Conservation (phyloP, 2,329 filamentous ascomycete species). For the Colletotrichum trifolii region DNA sequence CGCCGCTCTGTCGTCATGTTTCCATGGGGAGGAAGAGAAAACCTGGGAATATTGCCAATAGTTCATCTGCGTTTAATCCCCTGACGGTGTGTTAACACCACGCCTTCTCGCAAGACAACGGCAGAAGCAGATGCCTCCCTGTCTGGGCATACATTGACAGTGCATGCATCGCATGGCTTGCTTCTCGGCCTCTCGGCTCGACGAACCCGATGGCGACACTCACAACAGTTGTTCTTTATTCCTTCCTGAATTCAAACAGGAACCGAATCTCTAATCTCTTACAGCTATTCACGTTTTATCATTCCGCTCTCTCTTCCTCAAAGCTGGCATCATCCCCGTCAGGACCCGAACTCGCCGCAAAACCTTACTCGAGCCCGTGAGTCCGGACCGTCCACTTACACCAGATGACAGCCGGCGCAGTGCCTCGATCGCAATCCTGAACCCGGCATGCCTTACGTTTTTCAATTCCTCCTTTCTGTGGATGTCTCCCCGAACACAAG, state of each 20-base stretch:
- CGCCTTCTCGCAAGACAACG: no score
- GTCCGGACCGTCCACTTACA: conserved; percentile 24
- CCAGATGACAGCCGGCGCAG: conserved; percentile 26
- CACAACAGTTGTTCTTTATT: no score
- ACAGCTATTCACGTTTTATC: neutral
- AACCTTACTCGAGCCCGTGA: conserved; percentile 10
- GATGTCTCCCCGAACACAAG: conserved; percentile 7
- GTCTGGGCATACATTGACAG: conserved; percentile 1
- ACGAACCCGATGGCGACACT: neutral
- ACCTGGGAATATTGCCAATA: conserved; percentile 21
- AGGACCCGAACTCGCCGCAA: conserved; percentile 21
- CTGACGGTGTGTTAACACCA: no score
- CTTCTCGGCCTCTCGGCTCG: conserved; percentile 21
- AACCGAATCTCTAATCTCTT: no score
- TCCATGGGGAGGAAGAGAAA: no score
- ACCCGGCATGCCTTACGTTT: neutral
- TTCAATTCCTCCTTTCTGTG: conserved; percentile 5
- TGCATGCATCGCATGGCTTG: conserved; percentile 30
- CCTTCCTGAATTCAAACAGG: no score
- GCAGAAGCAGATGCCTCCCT: neutral
- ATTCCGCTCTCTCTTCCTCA: conserved; percentile 6
- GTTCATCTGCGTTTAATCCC: neutral
- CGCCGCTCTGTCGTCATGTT: no score
- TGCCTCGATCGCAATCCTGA: conserved; percentile 1
- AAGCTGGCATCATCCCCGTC: conserved; percentile 22